Evolutionary conservation across 176 grass and related monocot species (phyloP).

Genomic region (Juncus inflexus): DNA sequence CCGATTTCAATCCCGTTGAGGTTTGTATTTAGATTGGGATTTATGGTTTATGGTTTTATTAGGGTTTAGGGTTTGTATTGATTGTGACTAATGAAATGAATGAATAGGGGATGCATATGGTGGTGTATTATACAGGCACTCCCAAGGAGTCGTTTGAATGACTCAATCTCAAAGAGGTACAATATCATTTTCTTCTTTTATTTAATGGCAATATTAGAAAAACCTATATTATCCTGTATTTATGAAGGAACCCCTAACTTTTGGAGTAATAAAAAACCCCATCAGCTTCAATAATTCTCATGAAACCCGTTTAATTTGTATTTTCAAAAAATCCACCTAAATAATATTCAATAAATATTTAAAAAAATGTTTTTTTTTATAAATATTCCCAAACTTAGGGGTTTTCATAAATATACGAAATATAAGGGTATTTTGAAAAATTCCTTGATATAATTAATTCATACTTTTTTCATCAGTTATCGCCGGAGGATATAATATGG

Average conservation of each 20-base stretch:
- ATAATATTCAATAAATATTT: neutral
- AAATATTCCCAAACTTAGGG: no score
- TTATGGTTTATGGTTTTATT: slow-evolving; percentile 21
- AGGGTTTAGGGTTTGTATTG: slow-evolving; percentile 7
- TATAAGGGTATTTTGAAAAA: slow-evolving; percentile 1
- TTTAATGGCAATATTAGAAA: no score
- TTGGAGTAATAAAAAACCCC: no score
- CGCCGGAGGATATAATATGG: slow-evolving; percentile 85
- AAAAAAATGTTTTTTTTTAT: no score
- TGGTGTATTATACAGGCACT: slow-evolving; percentile 78
- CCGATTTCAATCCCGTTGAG: slow-evolving; percentile 52
- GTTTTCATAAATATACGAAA: neutral
- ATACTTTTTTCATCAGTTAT: slow-evolving; percentile 37
- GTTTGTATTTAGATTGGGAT: slow-evolving; percentile 33
- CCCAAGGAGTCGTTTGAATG: slow-evolving; percentile 73
- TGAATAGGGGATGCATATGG: slow-evolving; percentile 55
- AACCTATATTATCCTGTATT: no score
- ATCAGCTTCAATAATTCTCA: no score
- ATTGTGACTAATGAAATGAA: no score
- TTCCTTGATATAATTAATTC: no score
- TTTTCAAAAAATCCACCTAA: neutral
- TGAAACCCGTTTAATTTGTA: neutral
- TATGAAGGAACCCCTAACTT: no score
- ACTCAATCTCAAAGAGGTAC: slow-evolving; percentile 84
- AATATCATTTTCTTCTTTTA: neutral